Conservation (phyloP, 148 eudicot genomes). For the Rhododendron ferrugineum region DNA sequence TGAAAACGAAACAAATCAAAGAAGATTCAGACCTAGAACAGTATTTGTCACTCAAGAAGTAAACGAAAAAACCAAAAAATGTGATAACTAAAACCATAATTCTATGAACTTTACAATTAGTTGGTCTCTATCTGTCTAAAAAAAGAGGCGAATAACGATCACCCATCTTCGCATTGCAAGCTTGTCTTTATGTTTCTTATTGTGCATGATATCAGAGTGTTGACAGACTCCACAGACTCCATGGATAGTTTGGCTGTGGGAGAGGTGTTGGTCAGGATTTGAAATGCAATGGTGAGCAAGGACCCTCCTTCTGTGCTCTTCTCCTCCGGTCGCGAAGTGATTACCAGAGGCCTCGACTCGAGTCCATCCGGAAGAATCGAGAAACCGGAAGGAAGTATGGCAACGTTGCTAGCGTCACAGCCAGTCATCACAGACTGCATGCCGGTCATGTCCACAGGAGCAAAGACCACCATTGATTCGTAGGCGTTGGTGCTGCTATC, state of each 20-base stretch:
- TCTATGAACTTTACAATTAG: slow-evolving; percentile 17
- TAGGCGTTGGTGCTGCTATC: slow-evolving; percentile 70
- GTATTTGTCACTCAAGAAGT: neutral
- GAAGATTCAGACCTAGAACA: neutral
- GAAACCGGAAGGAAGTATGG: slow-evolving; percentile 77
- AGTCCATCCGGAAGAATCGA: slow-evolving; percentile 80
- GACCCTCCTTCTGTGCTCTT: slow-evolving; percentile 79
- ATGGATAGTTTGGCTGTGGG: slow-evolving; percentile 51
- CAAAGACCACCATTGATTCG: slow-evolving; percentile 70
- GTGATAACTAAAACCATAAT: slow-evolving; percentile 1
- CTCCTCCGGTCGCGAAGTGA: slow-evolving; percentile 61
- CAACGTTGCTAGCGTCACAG: slow-evolving; percentile 73
- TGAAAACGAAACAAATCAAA: neutral
- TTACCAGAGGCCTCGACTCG: slow-evolving; percentile 78
- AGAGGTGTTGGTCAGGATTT: slow-evolving; percentile 62
- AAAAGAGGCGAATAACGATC: slow-evolving; percentile 6
- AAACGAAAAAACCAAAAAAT: slow-evolving; percentile 8
- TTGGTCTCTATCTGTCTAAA: slow-evolving; percentile 11
- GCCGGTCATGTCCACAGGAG: slow-evolving; percentile 60
- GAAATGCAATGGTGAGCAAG: slow-evolving; percentile 76
- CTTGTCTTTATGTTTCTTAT: slow-evolving; percentile 62
- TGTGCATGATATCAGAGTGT: slow-evolving; percentile 58
- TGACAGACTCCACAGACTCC: slow-evolving; percentile 73
- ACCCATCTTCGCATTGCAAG: slow-evolving; percentile 80
- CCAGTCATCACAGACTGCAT: slow-evolving; percentile 90